These are phyloP conservation scores for Amesomyces nigricolor DNA, from an alignment of 2,329 filamentous ascomycete genomes.

Conservation along the genomic window DNA sequence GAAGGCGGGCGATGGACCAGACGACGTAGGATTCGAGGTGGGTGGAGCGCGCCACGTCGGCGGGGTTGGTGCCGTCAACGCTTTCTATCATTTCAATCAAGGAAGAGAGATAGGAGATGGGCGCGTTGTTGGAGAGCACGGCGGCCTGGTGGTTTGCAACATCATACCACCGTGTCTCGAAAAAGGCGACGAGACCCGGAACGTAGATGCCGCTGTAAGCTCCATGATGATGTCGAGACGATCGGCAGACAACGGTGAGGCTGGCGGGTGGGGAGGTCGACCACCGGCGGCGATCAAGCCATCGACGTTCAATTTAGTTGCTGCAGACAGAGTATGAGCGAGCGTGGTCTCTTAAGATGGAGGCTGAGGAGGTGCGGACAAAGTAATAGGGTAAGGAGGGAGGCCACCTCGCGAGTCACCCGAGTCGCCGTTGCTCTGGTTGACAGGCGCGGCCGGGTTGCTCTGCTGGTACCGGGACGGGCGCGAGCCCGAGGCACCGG, in stretches of 20 bases:
- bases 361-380: conserved; percentile 17
- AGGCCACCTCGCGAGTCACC: conserved; percentile 41
- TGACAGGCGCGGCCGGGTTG: conserved; percentile 12
- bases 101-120: conserved; percentile 62
- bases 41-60: conserved; percentile 49
- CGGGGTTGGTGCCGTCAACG: conserved; percentile 44
- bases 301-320: conserved; percentile 58
- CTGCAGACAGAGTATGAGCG: conserved; percentile 43
- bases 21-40: conserved; percentile 53
- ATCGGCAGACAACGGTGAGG: conserved; percentile 46
- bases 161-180: conserved; percentile 63
- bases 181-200: conserved; percentile 40
- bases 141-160: conserved; percentile 40
- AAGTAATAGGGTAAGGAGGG: conserved; percentile 29
- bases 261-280: conserved; percentile 51
- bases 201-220: conserved; percentile 70
- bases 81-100: conserved; percentile 54
- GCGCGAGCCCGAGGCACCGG: conserved; percentile 15
- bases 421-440: conserved; percentile 16
- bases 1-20: conserved; percentile 54
- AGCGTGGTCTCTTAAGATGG: conserved; percentile 30
- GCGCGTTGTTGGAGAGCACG: conserved; percentile 47
- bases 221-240: conserved; percentile 61
- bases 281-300: conserved; percentile 63
- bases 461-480: conserved; percentile 22